Percentiles rank a stretch among this genome's conserved stretches.
phyloP scores from a whole-genome alignment of 331 rosid genomes.

The Ulmus americana region DNA sequence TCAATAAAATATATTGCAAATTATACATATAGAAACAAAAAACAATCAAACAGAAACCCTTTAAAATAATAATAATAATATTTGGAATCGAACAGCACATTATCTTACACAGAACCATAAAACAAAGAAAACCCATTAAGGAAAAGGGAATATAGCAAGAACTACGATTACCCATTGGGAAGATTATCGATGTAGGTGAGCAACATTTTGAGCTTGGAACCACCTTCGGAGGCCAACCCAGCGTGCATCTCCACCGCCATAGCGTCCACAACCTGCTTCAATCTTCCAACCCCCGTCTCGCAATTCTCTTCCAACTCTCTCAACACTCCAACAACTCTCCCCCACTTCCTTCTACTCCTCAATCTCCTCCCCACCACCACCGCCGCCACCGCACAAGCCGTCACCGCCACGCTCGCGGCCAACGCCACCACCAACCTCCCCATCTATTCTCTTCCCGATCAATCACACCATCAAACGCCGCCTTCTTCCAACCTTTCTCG shows the following conservation, averaged over 20 bases:
- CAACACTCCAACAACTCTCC: conserved; percentile 56
- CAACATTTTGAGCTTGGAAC: conserved; percentile 96
- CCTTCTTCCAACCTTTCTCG: neutral
- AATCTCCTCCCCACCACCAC: conserved; percentile 66
- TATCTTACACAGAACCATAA: neutral
- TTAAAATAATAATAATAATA: neutral
- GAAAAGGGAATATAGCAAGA: conserved; percentile 3
- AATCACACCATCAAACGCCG: conserved; percentile 32
- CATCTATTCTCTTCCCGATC: conserved; percentile 44
- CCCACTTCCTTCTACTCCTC: conserved; percentile 66
- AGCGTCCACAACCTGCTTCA: conserved; percentile 86
- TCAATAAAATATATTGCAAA: neutral
- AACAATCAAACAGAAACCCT: conserved; percentile 4
- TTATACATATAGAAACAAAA: neutral
- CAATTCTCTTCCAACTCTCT: conserved; percentile 67
- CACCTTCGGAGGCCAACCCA: conserved; percentile 92
- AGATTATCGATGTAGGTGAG: conserved; percentile 86
- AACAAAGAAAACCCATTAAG: conserved; percentile 6
- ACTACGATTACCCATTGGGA: conserved; percentile 63
- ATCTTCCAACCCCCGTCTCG: conserved; percentile 55
- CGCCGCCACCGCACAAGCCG: conserved; percentile 78
- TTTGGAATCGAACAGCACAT: conserved; percentile 8
- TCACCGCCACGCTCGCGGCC: conserved; percentile 65
- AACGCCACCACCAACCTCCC: conserved; percentile 64
- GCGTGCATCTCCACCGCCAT: conserved; percentile 99